Evolutionary conservation across 225 moss, liverwort and hornwort species (phyloP).

Genomic region (Polytrichum formosum): DNA sequence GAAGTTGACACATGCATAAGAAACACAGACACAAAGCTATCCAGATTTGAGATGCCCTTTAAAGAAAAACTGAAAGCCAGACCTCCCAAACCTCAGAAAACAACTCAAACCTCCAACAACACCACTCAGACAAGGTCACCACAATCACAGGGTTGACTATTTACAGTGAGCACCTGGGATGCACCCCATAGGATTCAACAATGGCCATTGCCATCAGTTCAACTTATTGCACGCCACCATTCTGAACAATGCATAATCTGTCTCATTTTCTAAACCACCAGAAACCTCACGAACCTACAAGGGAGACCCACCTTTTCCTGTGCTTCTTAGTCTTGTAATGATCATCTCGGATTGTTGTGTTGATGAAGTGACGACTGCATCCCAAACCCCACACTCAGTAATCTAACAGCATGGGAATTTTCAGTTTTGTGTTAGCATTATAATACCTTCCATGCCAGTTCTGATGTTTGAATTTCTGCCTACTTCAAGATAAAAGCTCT

Average conservation of each 20-base stretch:
- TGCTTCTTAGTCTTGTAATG: slow-evolving; percentile 74
- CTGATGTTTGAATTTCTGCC: too few relatives aligned
- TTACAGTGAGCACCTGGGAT: neutral
- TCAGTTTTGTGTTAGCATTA: too few relatives aligned
- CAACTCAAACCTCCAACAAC: too few relatives aligned
- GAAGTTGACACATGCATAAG: too few relatives aligned
- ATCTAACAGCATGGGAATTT: neutral
- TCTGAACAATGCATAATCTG: neutral
- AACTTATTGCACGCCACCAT: too few relatives aligned
- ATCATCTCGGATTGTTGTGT: slow-evolving; percentile 66
- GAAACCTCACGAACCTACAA: neutral
- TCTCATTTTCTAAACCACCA: neutral
- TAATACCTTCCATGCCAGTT: too few relatives aligned
- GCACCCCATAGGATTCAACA: neutral
- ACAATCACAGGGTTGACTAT: neutral
- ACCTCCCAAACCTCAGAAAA: too few relatives aligned
- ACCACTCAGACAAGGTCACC: neutral
- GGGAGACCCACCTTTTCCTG: slow-evolving; percentile 50
- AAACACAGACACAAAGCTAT: too few relatives aligned
- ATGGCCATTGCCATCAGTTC: neutral
- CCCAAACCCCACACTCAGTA: neutral
- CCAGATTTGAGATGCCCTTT: too few relatives aligned
- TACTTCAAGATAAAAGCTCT: too few relatives aligned
- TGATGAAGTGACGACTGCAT: slow-evolving; percentile 86
- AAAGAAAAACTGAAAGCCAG: too few relatives aligned